These are phyloP conservation scores for Eucommia ulmoides DNA, from an alignment of 257 asterid genomes.

Conservation along the genomic window DNA sequence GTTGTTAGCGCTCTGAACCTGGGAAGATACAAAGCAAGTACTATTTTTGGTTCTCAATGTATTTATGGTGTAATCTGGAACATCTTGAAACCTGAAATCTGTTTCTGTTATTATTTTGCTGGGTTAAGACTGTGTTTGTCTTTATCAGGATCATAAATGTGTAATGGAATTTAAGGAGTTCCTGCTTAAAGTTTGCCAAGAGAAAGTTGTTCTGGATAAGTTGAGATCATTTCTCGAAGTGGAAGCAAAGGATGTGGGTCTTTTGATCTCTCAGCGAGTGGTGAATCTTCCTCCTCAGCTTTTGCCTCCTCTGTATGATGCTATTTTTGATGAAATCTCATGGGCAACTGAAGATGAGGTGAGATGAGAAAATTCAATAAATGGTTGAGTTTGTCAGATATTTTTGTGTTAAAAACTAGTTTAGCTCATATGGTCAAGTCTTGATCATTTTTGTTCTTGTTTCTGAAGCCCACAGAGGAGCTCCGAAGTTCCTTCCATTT, in stretches of 20 bases:
- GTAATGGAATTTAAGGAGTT: slow-evolving; percentile 45
- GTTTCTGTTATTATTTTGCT: too few relatives aligned
- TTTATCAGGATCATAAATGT: slow-evolving; percentile 37
- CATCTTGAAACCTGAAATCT: too few relatives aligned
- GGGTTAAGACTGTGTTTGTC: slow-evolving; percentile 5
- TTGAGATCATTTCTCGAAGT: slow-evolving; percentile 41
- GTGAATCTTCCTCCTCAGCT: slow-evolving; percentile 95
- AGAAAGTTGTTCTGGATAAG: slow-evolving; percentile 21
- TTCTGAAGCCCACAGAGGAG: slow-evolving; percentile 61
- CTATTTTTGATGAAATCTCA: slow-evolving; percentile 72
- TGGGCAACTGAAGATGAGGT: slow-evolving; percentile 99
- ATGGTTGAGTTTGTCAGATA: slow-evolving; percentile 11
- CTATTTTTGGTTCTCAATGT: too few relatives aligned
- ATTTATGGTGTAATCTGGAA: too few relatives aligned
- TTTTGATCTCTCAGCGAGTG: slow-evolving; percentile 70
- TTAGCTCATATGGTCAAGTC: slow-evolving; percentile 2
- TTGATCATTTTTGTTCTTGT: slow-evolving; percentile 13
- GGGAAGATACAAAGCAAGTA: slow-evolving; percentile 71
- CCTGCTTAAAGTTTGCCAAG: slow-evolving; percentile 47
- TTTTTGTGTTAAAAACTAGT: neutral
- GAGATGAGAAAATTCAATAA: slow-evolving; percentile 10
- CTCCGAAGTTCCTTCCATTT: slow-evolving; percentile 59
- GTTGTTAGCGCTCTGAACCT: slow-evolving; percentile 59
- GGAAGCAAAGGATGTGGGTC: slow-evolving; percentile 43
- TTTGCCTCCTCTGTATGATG: slow-evolving; percentile 84